Base-by-base conservation (phyloP, 306 rosid species). In the Vicia faba region DNA sequence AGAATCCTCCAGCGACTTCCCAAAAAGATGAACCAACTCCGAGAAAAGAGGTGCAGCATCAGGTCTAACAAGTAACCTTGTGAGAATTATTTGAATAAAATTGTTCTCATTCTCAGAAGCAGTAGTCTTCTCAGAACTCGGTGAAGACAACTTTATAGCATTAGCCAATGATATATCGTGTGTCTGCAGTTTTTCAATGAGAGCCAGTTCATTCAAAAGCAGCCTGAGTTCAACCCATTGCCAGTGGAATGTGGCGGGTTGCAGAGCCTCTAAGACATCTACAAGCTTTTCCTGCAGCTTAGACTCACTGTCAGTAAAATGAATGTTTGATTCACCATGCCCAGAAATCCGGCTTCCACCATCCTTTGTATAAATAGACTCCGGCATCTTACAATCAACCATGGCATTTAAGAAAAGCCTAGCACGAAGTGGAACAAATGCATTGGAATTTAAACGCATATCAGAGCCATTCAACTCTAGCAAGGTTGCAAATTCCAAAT, bases 161-260 rank as follows among this genome's bases (percentile, higher is more conserved):
- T 89, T 84, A 43, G 81, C 78, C 38, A 92, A 83, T 60, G 98
- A 79, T 65, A 79, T 53, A 64, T 85, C 86, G 26, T 72, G 91
- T 18, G 67, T 53, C 78, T 72, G 80, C 38, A 92, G 83, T 70
- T 92, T 92, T 59, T 92, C 98, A 46, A 85, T 48, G 25, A 92
- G 87, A 64, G 95, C 87, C 69, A 89, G 96, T 74, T 92, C 98
- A 45, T 89, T 89, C 79, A 92, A 82, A 67, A 92, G 95, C 54
- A 92, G 86, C 82, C 98, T 88, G 62, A 92, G 92, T 80, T 87
- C 96, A 72, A 92, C 86, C 98, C 98, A 92, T 75, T 92, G 98
- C 98, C 98, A 92, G 76, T 87, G 98, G 55, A 92, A 87, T 71
- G 89, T 92, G n/a, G 98, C 96, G 75, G 98, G 96, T 70, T 92